phyloP scores from a whole-genome alignment of 2,329 filamentous ascomycete species.

The Diaporthe sp. region DNA sequence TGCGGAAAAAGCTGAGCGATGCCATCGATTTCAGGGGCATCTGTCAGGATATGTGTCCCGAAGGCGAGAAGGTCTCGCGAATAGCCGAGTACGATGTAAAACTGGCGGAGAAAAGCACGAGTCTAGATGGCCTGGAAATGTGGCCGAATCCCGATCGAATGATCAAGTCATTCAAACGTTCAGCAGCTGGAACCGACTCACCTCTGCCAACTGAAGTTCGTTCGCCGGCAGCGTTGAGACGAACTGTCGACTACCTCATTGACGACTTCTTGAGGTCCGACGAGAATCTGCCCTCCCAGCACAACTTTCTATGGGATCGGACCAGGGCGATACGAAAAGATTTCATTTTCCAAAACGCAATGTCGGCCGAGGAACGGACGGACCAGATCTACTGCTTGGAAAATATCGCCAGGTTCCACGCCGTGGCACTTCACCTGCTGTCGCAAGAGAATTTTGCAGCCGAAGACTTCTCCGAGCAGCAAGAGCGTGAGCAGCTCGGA shows the following conservation, averaged over 20 bases:
- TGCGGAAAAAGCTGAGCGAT: slow-evolving; percentile 69
- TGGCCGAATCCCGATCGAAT: slow-evolving; percentile 64
- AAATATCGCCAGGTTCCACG: slow-evolving; percentile 74
- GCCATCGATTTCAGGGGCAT: slow-evolving; percentile 76
- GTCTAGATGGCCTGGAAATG: slow-evolving; percentile 48
- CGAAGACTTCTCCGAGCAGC: slow-evolving; percentile 73
- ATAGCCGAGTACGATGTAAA: slow-evolving; percentile 71
- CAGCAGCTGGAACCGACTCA: slow-evolving; percentile 74
- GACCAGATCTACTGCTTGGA: slow-evolving; percentile 73
- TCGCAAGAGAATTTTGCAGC: slow-evolving; percentile 65
- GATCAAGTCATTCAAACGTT: slow-evolving; percentile 75
- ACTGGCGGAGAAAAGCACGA: slow-evolving; percentile 61
- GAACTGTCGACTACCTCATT: slow-evolving; percentile 72
- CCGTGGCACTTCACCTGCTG: slow-evolving; percentile 71
- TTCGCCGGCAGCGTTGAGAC: slow-evolving; percentile 66
- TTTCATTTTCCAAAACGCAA: slow-evolving; percentile 73
- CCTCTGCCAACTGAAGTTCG: slow-evolving; percentile 76
- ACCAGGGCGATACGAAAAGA: slow-evolving; percentile 75
- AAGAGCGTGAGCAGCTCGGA: slow-evolving; percentile 74
- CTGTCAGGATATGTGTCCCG: slow-evolving; percentile 76
- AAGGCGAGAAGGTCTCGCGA: slow-evolving; percentile 72
- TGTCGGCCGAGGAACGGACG: slow-evolving; percentile 66
- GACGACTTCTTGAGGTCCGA: slow-evolving; percentile 67
- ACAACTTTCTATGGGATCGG: slow-evolving; percentile 76
- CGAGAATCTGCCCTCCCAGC: slow-evolving; percentile 63